phyloP scores from a whole-genome alignment of 495 filamentous ascomycete species.

The Penicillium manginii region DNA sequence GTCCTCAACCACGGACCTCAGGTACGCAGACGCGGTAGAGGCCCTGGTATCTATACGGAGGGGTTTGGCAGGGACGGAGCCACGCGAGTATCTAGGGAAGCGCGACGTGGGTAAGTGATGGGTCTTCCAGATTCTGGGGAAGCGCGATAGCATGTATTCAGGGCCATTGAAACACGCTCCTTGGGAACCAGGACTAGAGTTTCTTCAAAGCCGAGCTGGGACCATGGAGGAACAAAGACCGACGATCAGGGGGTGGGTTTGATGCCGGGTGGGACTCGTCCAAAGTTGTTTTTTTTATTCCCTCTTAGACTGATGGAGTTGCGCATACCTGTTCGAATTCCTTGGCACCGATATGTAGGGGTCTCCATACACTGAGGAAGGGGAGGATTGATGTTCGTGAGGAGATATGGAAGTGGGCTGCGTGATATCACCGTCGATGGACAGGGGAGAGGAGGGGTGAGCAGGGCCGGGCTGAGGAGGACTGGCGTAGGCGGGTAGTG shows the following conservation, averaged over 20 bases:
- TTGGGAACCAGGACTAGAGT: background rate
- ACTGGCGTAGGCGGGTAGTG: slow-evolving; percentile 41
- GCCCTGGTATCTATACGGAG: slow-evolving; percentile 45
- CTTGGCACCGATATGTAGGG: slow-evolving; percentile 39
- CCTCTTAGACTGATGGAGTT: background rate
- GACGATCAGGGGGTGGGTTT: slow-evolving; percentile 14
- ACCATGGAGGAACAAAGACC: slow-evolving; percentile 6
- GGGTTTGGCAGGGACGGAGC: slow-evolving; percentile 33
- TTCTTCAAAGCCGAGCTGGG: slow-evolving; percentile 1
- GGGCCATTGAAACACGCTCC: slow-evolving; percentile 22
- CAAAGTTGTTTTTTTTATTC: background rate
- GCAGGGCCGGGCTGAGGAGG: slow-evolving; percentile 32
- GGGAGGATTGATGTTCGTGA: slow-evolving; percentile 23
- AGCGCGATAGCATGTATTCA: slow-evolving; percentile 26
- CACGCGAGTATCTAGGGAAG: slow-evolving; percentile 44
- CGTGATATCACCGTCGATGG: slow-evolving; percentile 30
- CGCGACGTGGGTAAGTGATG: slow-evolving; percentile 34
- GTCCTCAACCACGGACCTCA: slow-evolving; percentile 28
- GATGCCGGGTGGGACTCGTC: slow-evolving; percentile 12
- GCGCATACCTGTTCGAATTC: slow-evolving; percentile 49
- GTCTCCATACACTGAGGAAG: slow-evolving; percentile 37
- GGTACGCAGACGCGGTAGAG: slow-evolving; percentile 24
- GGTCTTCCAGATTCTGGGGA: slow-evolving; percentile 29
- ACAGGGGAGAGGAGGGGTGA: slow-evolving; percentile 34
- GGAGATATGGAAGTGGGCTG: slow-evolving; percentile 30